Base-by-base conservation (phyloP, 1,139 yeast species). In the Debaryomyces coudertii region DNA sequence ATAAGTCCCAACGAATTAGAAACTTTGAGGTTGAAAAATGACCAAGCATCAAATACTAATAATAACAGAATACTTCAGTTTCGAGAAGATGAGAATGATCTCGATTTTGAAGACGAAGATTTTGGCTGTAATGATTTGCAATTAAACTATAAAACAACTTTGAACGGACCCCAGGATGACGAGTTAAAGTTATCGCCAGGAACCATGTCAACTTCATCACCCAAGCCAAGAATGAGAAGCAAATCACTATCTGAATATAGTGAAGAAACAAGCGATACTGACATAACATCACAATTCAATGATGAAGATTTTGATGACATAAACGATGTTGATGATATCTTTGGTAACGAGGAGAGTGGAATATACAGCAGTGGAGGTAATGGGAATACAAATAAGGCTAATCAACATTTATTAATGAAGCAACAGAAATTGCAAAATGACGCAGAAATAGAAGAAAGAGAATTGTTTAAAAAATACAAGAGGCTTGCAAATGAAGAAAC, bases 261-360 rank as follows among this genome's bases (percentile, higher is more conserved):
- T 50, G 76, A 71, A 47, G 72, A 60, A 7, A 53, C 59, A 7
- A 63, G 66, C 34, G 76, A 69, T 24, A 73, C 79, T 0, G 77
- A 72, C 41, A 63, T 66, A 30, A 73, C 79, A 0, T 68, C 73
- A 2, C 69, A 72, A 39, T 58, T 72, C 48, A 64, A 70, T 42
- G 77, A 70, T 34, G 74, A 71, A 3, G 78, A 69, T 34, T 71
- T 73, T 50, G 77, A 71, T 43, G 75, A 71, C 36, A 53, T 73
- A 40, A 78, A 73, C 47, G 63, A 70, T 41, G 43, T 48, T n/a
- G 47, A 44, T 18, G 42, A 44, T 44, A 63, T 71, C 7, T 71
- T 73, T 52, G 76, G 74, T 6, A 60, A 62, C 38, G 71, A 68
- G 47, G 76, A 70, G 51, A 64, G 69, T 31, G 74, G 74, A 4